Conservation (phyloP, 768 basidiomycete species). For the Austroboletus festivus region DNA sequence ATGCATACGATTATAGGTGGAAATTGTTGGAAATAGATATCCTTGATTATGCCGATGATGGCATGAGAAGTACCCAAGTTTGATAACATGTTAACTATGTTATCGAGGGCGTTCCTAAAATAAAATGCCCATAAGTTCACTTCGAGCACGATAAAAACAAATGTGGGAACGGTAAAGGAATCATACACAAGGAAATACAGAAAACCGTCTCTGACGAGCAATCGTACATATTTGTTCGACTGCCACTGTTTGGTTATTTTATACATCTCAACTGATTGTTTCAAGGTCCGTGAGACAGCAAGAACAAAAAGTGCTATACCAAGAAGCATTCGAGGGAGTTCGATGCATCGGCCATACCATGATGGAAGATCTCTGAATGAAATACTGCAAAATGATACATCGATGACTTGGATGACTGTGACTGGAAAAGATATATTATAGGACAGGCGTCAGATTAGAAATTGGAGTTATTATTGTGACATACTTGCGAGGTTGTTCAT, state of each 20-base stretch:
- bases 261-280: slow-evolving; percentile 3
- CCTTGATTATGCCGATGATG: no score
- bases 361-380: background rate
- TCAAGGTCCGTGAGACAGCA: background rate
- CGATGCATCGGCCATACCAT: background rate
- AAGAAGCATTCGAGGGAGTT: slow-evolving; percentile 3
- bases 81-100: no score
- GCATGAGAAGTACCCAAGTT: no score
- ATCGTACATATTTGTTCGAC: slow-evolving; percentile 1
- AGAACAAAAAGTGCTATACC: slow-evolving; percentile 5
- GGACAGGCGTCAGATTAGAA: background rate
- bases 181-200: slow-evolving; percentile 18
- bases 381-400: background rate
- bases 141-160: background rate
- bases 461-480: background rate
- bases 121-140: background rate
- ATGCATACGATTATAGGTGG: background rate
- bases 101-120: no score
- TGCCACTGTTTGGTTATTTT: slow-evolving; percentile 5
- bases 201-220: slow-evolving; percentile 7
- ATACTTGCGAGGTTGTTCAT: slow-evolving; percentile 4
- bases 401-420: slow-evolving; percentile 1
- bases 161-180: background rate
- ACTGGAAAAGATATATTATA: no score
- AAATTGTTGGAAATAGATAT: background rate